Evolutionary conservation across 768 basidiomycete genomes (phyloP).

Genomic region (Megacollybia marginata): DNA sequence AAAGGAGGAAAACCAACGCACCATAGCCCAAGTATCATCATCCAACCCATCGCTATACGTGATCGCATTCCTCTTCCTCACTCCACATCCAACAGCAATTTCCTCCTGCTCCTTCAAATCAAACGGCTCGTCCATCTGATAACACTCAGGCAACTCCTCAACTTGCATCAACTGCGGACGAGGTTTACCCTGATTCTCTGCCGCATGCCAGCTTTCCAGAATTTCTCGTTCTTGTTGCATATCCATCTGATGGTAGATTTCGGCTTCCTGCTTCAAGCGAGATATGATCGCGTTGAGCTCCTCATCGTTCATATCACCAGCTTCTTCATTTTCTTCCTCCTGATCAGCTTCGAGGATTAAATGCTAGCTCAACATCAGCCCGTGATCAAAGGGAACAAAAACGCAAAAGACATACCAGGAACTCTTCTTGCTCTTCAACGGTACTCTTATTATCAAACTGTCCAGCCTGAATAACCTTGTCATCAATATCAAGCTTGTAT

Average conservation of each 20-base stretch:
- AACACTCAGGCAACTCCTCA: slow-evolving; percentile 89
- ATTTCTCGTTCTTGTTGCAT: slow-evolving; percentile 64
- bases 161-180: slow-evolving; percentile 74
- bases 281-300: slow-evolving; percentile 92
- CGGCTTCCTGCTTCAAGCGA: slow-evolving; percentile 72
- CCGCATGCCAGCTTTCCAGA: slow-evolving; percentile 57
- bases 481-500: slow-evolving; percentile 96
- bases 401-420: slow-evolving; percentile 58
- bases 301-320: slow-evolving; percentile 88
- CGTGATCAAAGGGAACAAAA: slow-evolving; percentile 1
- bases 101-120: slow-evolving; percentile 55
- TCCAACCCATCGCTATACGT: slow-evolving; percentile 91
- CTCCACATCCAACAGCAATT: slow-evolving; percentile 74
- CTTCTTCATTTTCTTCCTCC: slow-evolving; percentile 85
- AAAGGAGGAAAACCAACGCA: slow-evolving; percentile 22
- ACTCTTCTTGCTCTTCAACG: slow-evolving; percentile 95
- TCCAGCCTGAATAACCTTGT: slow-evolving; percentile 98
- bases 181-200: slow-evolving; percentile 71
- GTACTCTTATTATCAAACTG: slow-evolving; percentile 99
- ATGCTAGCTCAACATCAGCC: slow-evolving; percentile 39
- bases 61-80: slow-evolving; percentile 75
- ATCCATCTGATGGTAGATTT: slow-evolving; percentile 79
- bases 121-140: slow-evolving; percentile 79
- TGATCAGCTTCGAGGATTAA: slow-evolving; percentile 88
- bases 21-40: slow-evolving; percentile 91